phyloP scores from a whole-genome alignment of 2,329 filamentous ascomycete genomes.

The Tolypocladium sp. region DNA sequence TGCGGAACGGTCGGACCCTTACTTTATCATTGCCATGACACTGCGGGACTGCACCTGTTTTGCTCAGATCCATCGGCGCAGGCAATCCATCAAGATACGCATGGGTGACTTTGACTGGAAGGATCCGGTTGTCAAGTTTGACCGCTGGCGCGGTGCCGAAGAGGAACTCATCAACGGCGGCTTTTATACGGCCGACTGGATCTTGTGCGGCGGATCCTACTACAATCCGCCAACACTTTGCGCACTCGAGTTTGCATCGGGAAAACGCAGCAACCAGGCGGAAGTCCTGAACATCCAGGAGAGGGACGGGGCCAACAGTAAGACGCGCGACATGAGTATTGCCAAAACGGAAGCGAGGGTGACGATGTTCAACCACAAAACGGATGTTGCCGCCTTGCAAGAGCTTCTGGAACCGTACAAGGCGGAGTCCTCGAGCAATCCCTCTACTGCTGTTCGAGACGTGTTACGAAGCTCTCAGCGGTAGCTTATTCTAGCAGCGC shows the following conservation, averaged over 20 bases:
- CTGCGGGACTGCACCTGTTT: conserved; percentile 72
- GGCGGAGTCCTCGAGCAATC: neutral
- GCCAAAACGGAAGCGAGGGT: neutral
- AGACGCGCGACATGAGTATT: neutral
- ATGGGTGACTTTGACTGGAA: conserved; percentile 75
- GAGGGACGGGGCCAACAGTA: neutral
- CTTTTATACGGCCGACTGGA: conserved; percentile 51
- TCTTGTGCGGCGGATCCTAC: conserved; percentile 21
- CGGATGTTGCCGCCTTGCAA: conserved; percentile 8
- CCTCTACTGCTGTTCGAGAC: neutral
- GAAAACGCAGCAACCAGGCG: conserved; percentile 5
- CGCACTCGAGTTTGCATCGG: conserved; percentile 18
- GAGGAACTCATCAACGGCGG: conserved; percentile 52
- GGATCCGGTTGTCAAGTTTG: conserved; percentile 54
- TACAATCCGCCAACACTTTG: conserved; percentile 27
- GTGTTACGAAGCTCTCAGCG: too few species aligned
- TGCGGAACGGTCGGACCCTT: conserved; percentile 27
- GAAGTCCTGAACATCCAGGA: conserved; percentile 12
- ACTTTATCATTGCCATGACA: conserved; percentile 67
- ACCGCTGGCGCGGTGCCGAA: conserved; percentile 61
- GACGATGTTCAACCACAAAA: conserved; percentile 12
- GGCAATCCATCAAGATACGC: conserved; percentile 39
- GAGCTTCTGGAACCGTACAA: conserved; percentile 4
- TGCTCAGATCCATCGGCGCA: conserved; percentile 41
- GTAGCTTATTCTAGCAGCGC: neutral